Percentiles rank a stretch among this genome's conserved stretches.
phyloP scores from a whole-genome alignment of 2,329 filamentous ascomycete genomes.

The Nothomitra cinnamomea region DNA sequence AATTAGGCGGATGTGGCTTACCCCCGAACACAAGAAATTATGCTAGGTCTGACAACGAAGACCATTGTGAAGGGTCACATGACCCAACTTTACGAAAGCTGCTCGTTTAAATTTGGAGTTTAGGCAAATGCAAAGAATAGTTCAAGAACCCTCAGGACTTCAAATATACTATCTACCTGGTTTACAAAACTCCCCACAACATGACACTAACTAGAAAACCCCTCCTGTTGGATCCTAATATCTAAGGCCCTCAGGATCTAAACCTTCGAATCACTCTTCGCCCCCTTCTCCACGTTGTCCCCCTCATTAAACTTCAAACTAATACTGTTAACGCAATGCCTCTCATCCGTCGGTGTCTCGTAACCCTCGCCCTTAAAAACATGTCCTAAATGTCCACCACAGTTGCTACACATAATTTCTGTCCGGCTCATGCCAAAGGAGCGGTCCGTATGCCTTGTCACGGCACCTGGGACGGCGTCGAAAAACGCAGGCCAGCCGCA shows the following conservation, averaged over 20 bases:
- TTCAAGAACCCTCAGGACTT: too few relatives aligned
- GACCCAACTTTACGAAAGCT: too few relatives aligned
- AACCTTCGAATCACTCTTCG: neutral
- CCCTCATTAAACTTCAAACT: slow-evolving; percentile 71
- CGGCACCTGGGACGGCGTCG: slow-evolving; percentile 81
- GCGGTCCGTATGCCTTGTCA: slow-evolving; percentile 62
- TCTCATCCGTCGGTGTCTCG: slow-evolving; percentile 75
- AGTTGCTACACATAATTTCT: slow-evolving; percentile 90
- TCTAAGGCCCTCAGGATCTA: neutral
- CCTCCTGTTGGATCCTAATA: too few relatives aligned
- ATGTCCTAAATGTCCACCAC: slow-evolving; percentile 80
- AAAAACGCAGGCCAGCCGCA: slow-evolving; percentile 99
- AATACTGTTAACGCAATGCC: slow-evolving; percentile 91
- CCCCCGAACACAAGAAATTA: too few relatives aligned
- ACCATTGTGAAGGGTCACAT: too few relatives aligned
- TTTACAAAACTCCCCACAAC: too few relatives aligned
- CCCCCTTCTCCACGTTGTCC: slow-evolving; percentile 19
- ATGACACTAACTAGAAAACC: too few relatives aligned
- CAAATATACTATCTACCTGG: too few relatives aligned
- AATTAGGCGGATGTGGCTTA: too few relatives aligned
- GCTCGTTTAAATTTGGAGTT: too few relatives aligned
- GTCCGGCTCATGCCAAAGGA: slow-evolving; percentile 69
- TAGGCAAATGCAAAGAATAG: too few relatives aligned
- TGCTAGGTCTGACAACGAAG: too few relatives aligned
- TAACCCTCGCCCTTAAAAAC: slow-evolving; percentile 85